Percentiles rank a stretch among this genome's conserved stretches.
These are phyloP conservation scores for Rhizopogon rudus DNA, from an alignment of 768 basidiomycete species.

Conservation along the genomic window DNA sequence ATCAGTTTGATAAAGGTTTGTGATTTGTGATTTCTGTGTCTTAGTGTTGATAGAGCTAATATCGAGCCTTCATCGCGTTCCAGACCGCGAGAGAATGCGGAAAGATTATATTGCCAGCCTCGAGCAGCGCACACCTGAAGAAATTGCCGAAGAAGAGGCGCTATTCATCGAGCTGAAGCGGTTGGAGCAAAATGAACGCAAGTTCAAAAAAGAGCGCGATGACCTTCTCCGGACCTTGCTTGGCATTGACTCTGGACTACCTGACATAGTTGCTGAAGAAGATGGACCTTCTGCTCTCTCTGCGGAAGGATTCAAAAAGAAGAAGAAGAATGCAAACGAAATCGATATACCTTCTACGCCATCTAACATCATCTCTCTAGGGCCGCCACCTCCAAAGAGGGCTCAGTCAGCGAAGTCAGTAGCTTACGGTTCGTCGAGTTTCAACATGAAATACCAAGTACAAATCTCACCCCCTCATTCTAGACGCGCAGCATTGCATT, in stretches of 20 bases:
- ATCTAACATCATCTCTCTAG: slow-evolving; percentile 31
- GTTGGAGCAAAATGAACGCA: slow-evolving; percentile 89
- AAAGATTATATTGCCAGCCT: slow-evolving; percentile 85
- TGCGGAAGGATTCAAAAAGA: slow-evolving; percentile 50
- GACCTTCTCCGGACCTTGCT: slow-evolving; percentile 79
- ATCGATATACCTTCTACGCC: slow-evolving; percentile 29
- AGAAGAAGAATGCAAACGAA: slow-evolving; percentile 36
- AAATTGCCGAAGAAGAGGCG: slow-evolving; percentile 93
- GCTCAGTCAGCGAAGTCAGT: slow-evolving; percentile 48
- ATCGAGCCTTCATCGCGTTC: background rate
- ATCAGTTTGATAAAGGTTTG: slow-evolving; percentile 86
- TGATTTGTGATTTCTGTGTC: slow-evolving; percentile 3
- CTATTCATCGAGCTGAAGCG: slow-evolving; percentile 90
- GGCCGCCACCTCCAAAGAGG: slow-evolving; percentile 32
- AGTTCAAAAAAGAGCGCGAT: slow-evolving; percentile 85
- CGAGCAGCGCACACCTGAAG: slow-evolving; percentile 83
- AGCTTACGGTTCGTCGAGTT: slow-evolving; percentile 45
- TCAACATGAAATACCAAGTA: background rate
- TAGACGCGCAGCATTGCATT: slow-evolving; percentile 73
- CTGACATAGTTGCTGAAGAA: slow-evolving; percentile 61
- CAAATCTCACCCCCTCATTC: slow-evolving; percentile 10
- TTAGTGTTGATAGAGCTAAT: background rate
- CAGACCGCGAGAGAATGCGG: slow-evolving; percentile 83
- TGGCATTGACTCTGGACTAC: slow-evolving; percentile 84
- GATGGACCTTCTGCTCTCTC: slow-evolving; percentile 48